Conservation (phyloP, 2,329 filamentous ascomycete genomes). For the Alternaria postmessia region DNA sequence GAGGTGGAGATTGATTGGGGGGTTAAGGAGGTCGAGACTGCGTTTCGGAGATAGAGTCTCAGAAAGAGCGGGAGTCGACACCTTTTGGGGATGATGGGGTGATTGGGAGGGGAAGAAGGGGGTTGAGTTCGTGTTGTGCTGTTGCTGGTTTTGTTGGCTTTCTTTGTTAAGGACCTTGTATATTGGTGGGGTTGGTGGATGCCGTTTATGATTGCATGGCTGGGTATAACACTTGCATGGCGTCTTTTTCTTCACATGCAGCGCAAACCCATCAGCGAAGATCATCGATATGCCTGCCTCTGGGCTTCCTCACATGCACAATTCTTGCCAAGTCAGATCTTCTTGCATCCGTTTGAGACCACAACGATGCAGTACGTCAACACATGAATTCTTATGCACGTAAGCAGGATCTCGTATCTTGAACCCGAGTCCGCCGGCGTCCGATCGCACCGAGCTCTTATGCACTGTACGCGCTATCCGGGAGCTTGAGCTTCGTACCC, state of each 20-base stretch:
- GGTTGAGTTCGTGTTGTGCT: not conserved
- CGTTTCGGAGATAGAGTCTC: slow-evolving; percentile 40
- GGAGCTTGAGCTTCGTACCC: not conserved
- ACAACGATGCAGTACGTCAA: not conserved
- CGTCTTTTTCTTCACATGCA: not conserved
- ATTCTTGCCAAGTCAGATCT: too few species aligned
- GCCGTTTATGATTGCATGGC: not conserved
- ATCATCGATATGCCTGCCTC: slow-evolving; percentile 1
- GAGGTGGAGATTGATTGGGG: slow-evolving; percentile 54
- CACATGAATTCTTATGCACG: not conserved
- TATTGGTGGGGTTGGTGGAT: slow-evolving; percentile 2
- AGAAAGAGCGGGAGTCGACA: slow-evolving; percentile 26
- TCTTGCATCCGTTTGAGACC: not conserved
- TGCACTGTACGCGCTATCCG: not conserved
- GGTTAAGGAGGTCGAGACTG: slow-evolving; percentile 37
- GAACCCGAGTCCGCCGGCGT: slow-evolving; percentile 1
- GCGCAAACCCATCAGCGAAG: not conserved
- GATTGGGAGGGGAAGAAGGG: not conserved
- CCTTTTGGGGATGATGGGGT: slow-evolving; percentile 6
- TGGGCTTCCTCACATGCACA: not conserved
- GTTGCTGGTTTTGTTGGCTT: not conserved
- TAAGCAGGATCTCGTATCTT: not conserved
- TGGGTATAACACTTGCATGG: slow-evolving; percentile 9
- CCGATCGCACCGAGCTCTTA: slow-evolving; percentile 5
- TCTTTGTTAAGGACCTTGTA: slow-evolving; percentile 7